These are phyloP conservation scores for Vanrija sp. DNA, from an alignment of 1,284 basidiomycete species.

Conservation along the genomic window DNA sequence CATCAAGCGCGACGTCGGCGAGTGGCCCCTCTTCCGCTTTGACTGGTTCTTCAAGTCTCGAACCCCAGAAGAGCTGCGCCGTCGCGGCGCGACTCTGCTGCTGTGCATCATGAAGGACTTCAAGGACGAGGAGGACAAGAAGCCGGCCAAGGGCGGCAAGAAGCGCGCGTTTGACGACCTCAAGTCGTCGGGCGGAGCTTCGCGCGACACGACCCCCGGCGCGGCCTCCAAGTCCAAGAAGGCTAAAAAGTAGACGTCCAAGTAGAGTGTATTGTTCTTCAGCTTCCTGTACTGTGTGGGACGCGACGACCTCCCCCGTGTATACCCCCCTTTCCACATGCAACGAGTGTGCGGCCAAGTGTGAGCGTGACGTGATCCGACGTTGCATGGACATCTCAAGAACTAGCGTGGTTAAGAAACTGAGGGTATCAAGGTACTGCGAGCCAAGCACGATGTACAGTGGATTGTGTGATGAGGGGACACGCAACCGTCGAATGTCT, in stretches of 20 bases:
- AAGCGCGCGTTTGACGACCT: constrained; percentile 51
- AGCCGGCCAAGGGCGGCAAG: constrained; percentile 43
- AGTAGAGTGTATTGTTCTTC: constrained; percentile 1
- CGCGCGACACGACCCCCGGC: constrained; percentile 42
- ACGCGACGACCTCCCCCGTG: background rate
- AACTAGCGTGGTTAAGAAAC: background rate
- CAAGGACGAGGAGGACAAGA: constrained; percentile 55
- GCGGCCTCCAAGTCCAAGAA: constrained; percentile 29
- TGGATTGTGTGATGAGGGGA: too few species aligned
- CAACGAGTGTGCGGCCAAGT: background rate
- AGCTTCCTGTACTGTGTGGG: background rate
- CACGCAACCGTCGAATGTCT: background rate
- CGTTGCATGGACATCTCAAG: background rate
- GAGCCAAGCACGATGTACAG: too few species aligned
- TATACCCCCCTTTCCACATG: background rate
- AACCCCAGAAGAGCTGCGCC: constrained; percentile 82
- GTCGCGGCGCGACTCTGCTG: constrained; percentile 83
- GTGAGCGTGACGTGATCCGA: background rate
- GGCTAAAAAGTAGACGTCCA: constrained; percentile 26
- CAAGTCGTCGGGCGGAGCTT: constrained; percentile 34
- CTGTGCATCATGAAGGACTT: constrained; percentile 87
- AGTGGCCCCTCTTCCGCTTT: constrained; percentile 94
- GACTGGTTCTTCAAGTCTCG: constrained; percentile 99
- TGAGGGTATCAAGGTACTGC: background rate
- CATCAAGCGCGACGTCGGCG: constrained; percentile 93